Evolutionary conservation across 2,329 filamentous ascomycete species (phyloP), one percentile per base, ranked within the genome.

Genomic region (Apiospora aurea): DNA sequence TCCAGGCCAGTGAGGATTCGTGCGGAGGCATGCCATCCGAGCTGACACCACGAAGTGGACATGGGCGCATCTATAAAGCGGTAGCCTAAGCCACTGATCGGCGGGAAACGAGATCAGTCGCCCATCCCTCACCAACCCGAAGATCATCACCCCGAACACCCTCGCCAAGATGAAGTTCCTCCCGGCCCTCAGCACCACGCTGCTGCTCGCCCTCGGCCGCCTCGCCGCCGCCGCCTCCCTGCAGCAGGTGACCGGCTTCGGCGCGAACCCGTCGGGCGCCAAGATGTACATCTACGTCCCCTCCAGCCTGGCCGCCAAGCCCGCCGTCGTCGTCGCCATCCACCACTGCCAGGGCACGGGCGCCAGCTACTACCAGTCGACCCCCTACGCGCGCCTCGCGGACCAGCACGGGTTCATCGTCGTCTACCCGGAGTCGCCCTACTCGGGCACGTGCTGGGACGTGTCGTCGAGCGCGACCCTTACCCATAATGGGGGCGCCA

Each of bases 401-500:
- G 82, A 84, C 74, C 76, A 80, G 69, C 78, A 85, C 72, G 83
- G 83, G 53, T 83, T 84, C 74, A 81, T 85, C 41, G 84, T 88
- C 73, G 87, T 91, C 77, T 91, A 88, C 79, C 88, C 88, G 0
- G 82, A 85, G 74, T 85, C 85, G 2, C 87, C 87, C 0, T 85
- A 87, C 75, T 79, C 78, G n/a, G 87, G 82, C 16, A 81, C 80
- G 38, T 91, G 89, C 81, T 91, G 88, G 88, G 89, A 91, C 73
- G 88, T 90, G 2, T 85, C 85, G 18, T 87, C 85, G n/a, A 81
- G 80, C 41, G 64, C 61, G 8, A 69, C 71, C 0, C 69, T 72
- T 4, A 86, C 83, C 1, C 88, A 88, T 74, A 83, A 87, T 70
- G 88, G 87, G 2, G 88, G 88, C 29, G 87, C 87, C 5, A 87